Conservation (phyloP, 768 basidiomycete genomes). For the Boletus sensibilis region DNA sequence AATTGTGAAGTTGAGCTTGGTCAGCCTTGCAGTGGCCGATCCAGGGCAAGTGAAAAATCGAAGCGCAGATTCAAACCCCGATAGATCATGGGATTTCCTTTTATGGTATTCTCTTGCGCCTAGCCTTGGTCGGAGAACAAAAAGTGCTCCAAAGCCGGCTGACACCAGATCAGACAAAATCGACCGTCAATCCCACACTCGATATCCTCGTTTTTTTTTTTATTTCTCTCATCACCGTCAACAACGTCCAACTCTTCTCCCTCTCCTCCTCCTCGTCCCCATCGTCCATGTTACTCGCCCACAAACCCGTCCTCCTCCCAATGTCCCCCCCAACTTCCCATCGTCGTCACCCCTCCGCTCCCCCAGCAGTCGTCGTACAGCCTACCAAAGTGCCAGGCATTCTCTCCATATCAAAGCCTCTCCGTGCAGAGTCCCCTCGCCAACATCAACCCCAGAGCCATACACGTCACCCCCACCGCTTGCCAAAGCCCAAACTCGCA, state of each 20-base stretch:
- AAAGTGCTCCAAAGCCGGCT: constrained; percentile 33
- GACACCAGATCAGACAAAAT: constrained; percentile 31
- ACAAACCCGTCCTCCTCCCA: constrained; percentile 34
- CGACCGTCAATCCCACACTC: constrained; percentile 26
- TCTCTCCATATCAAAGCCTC: constrained; percentile 64
- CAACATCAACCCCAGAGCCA: constrained; percentile 38
- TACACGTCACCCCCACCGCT: constrained; percentile 34
- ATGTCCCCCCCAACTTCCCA: constrained; percentile 41
- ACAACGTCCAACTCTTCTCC: background rate
- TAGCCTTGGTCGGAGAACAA: constrained; percentile 35
- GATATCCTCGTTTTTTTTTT: constrained; percentile 30
- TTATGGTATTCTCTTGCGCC: constrained; percentile 27
- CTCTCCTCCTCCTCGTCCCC: background rate
- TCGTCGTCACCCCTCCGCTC: constrained; percentile 68
- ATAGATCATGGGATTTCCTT: constrained; percentile 1
- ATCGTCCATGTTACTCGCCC: constrained; percentile 42
- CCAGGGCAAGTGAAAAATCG: background rate
- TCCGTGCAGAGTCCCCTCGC: constrained; percentile 33
- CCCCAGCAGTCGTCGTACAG: constrained; percentile 64
- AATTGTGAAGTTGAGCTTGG: background rate
- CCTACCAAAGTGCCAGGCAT: constrained; percentile 74
- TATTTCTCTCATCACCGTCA: background rate
- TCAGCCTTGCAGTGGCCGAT: background rate
- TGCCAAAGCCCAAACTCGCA: constrained; percentile 38
- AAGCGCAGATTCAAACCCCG: constrained; percentile 28